Percentiles rank a stretch among this genome's conserved stretches.
phyloP scores from a whole-genome alignment of 805 yeast species.

The Lachancea mirantina region DNA sequence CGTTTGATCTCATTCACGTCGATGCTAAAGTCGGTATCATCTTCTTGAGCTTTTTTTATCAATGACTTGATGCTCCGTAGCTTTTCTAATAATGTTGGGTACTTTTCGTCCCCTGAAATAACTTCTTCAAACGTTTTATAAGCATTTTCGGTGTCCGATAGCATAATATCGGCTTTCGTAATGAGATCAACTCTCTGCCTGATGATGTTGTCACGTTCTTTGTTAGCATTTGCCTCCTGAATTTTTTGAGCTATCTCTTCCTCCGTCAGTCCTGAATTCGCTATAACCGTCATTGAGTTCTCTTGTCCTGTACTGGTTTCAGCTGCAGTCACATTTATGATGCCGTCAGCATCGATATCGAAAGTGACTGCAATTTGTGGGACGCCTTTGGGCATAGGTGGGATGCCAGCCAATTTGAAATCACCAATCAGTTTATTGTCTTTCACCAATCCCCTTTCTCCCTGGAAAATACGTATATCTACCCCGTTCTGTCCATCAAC shows the following conservation, averaged over 20 bases:
- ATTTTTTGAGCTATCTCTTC: conserved; percentile 58
- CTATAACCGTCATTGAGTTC: conserved; percentile 59
- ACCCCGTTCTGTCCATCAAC: conserved; percentile 84
- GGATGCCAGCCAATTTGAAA: conserved; percentile 64
- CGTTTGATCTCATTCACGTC: conserved; percentile 51
- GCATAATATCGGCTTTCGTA: conserved; percentile 64
- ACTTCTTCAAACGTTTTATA: conserved; percentile 51
- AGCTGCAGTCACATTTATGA: conserved; percentile 71
- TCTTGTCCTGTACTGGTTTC: conserved; percentile 72
- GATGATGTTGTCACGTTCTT: conserved; percentile 50
- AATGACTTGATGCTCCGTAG: conserved; percentile 39
- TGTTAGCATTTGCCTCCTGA: conserved; percentile 57
- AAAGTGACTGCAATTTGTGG: conserved; percentile 75
- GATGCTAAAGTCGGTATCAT: conserved; percentile 42
- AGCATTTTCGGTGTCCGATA: conserved; percentile 82
- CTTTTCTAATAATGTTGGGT: conserved; percentile 36
- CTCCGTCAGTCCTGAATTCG: conserved; percentile 62
- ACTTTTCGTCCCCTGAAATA: conserved; percentile 41
- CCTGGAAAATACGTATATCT: conserved; percentile 71
- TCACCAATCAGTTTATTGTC: conserved; percentile 74
- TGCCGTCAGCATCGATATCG: conserved; percentile 78
- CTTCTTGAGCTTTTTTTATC: conserved; percentile 46
- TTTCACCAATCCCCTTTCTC: conserved; percentile 71
- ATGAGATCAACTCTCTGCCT: conserved; percentile 62
- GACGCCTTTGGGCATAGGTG: conserved; percentile 69